These are phyloP conservation scores for Vigna radiata DNA, from an alignment of 306 rosid species.

Conservation along the genomic window DNA sequence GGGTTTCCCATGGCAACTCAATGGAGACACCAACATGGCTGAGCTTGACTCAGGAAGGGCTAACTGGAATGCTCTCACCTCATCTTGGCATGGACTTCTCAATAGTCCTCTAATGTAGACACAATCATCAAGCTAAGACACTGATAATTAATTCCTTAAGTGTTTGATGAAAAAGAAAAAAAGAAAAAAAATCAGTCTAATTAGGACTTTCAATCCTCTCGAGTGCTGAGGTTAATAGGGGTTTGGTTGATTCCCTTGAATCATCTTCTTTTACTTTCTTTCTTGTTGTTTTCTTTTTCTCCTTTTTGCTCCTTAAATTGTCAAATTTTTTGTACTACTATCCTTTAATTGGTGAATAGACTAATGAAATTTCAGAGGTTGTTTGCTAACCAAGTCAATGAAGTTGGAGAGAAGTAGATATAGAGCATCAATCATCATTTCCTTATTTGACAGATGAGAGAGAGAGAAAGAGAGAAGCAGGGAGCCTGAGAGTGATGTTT, in stretches of 20 bases:
- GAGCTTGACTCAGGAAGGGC: conserved; percentile 75
- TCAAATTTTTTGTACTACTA: conserved; percentile 45
- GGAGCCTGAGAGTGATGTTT: conserved; percentile 62
- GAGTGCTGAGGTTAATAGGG: conserved; percentile 48
- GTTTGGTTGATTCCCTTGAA: conserved; percentile 53
- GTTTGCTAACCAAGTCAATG: conserved; percentile 51
- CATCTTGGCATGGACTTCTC: conserved; percentile 94
- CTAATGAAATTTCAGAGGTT: conserved; percentile 57
- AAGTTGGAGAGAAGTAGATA: conserved; percentile 51
- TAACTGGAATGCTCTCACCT: conserved; percentile 70
- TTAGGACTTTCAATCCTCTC: conserved; percentile 28
- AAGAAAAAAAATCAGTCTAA: conserved; percentile 32
- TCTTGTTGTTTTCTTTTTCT: neutral
- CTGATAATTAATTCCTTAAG: conserved; percentile 30
- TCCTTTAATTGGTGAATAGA: conserved; percentile 51
- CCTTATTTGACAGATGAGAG: conserved; percentile 43
- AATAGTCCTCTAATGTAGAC: conserved; percentile 85
- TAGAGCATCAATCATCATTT: conserved; percentile 36
- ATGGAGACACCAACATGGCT: conserved; percentile 63
- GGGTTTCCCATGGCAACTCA: conserved; percentile 90
- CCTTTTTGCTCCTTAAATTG: conserved; percentile 20
- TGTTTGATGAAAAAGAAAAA: conserved; percentile 42
- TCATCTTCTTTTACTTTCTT: conserved; percentile 41
- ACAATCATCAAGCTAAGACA: conserved; percentile 26
- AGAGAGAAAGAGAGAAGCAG: conserved; percentile 29